Base-by-base conservation (phyloP, 2,329 filamentous ascomycete species). In the Aureobasidium zeae region DNA sequence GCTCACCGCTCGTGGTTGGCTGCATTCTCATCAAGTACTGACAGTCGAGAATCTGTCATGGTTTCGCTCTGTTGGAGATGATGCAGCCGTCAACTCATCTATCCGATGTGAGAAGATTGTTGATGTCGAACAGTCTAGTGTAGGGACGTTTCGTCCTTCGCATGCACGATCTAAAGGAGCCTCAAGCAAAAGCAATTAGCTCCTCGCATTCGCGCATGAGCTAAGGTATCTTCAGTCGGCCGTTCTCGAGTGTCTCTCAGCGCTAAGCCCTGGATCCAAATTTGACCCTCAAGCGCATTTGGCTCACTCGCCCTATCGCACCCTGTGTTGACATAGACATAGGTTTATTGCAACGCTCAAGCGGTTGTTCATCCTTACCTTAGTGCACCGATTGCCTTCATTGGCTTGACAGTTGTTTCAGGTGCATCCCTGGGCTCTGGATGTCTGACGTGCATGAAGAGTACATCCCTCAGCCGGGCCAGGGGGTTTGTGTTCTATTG, bases 401-500 rank as follows among this genome's bases (percentile, higher is more conserved):
- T 36, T 41, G 31, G 44, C n/a, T 26, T 42, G 30, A 35, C 52
- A 52, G 50, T 45, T 47, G 55, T 58, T 56, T 57, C 56, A n/a
- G n/a, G n/a, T n/a, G n/a, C n/a, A 57, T 52, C 54, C 57, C 57
- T 58, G 59, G n/a, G 57, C 57, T 50, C 50, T 42, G 29, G 38
- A 42, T 22, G 26, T 31, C 25, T 24, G 36, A 16, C 31, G 25
- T 29, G 21, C 22, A 44, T 44, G n/a, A n/a, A n/a, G n/a, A n/a
- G 30, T 44, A 34, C 22, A 17, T 34, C 24, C 24, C 35, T 22
- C 31, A 44, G 30, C 31, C 39, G 17, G 30, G 30, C 16, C 33
- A n/a, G 24, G 39, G 30, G n/a, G 15, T 19, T 30, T 25, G 24
- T 36, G 30, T 37, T 28, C 31, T 19, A 19, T 28, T 41, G 37